Evolutionary conservation across 129 eudicot species (phyloP).

Genomic region (Centaurea solstitialis): DNA sequence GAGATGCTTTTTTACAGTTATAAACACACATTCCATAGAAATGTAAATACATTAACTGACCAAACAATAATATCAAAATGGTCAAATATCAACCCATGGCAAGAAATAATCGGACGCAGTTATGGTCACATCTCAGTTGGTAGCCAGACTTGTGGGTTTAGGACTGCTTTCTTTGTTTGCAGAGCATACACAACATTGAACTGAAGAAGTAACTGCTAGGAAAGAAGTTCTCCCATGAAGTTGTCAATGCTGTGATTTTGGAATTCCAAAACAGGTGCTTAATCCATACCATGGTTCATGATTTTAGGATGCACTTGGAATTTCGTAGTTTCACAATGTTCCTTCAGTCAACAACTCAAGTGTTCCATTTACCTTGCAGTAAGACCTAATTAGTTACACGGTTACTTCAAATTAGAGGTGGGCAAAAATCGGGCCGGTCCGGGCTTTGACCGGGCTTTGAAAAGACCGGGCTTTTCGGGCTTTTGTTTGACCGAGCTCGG

Average conservation of each 20-base stretch:
- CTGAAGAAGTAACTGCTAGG: constrained; percentile 63
- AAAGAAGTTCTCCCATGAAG: constrained; percentile 44
- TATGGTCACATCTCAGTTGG: too few species aligned
- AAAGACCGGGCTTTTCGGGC: too few species aligned
- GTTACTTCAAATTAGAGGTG: background rate
- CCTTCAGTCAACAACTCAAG: background rate
- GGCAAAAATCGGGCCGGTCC: too few species aligned
- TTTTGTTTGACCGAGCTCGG: too few species aligned
- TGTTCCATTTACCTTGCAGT: background rate
- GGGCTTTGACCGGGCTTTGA: too few species aligned
- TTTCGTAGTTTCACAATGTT: background rate
- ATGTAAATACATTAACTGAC: too few species aligned
- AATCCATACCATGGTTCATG: constrained; percentile 5
- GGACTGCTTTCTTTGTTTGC: constrained; percentile 21
- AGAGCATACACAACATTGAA: constrained; percentile 68
- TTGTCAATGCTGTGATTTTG: constrained; percentile 55
- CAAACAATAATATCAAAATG: too few species aligned
- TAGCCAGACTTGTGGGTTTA: background rate
- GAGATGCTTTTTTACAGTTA: too few species aligned
- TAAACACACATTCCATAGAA: too few species aligned
- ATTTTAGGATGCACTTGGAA: too few species aligned
- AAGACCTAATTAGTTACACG: background rate
- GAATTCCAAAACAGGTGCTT: constrained; percentile 70
- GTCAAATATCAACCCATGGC: too few species aligned
- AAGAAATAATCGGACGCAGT: too few species aligned